Evolutionary conservation across 352 stramenopile genomes (phyloP), one percentile per base, ranked within the genome.

Genomic region (Phytophthora multivora): DNA sequence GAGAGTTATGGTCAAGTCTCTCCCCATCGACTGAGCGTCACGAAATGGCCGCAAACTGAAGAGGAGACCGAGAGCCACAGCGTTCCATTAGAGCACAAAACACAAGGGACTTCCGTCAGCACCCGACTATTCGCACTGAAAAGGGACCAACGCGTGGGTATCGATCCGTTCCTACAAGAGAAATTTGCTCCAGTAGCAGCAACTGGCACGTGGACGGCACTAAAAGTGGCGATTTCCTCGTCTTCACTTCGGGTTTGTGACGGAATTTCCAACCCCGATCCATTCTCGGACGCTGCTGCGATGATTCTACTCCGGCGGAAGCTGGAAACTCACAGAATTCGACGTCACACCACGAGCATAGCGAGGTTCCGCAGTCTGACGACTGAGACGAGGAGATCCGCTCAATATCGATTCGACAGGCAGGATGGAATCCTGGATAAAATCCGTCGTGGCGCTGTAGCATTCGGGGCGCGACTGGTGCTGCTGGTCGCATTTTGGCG

Each of bases 401-500:
- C 33, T 12, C 35, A 36, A 18, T 69, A 69, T 69, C 54, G 39
- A 2, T 45, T 36, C n/a, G 47, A 55, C 36, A 4, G 15, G 3
- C 54, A 54, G 30, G 25, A 23, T 4, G 21, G 19, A 12, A 5
- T 49, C 18, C 23, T 51, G 11, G 25, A 55, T 36, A 30, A 35
- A n/a, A 41, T 50, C 16, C 8, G 47, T 10, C 47, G 16, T 12
- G 26, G 33, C n/a, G 12, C 51, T 4, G 9, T 59, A 13, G 43
- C 18, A 1, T 5, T 69, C 8, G 26, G 38, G 47, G 47, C 47
- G 11, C 40, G 48, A 11, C 6, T 80, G 21, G 21, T 80, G 9
- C 39, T 86, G 28, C 12, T 83, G 23, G 25, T 86, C 8, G 71
- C 75, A 6, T 87, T 89, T 53, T 89, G 79, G 79, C 68, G 79